phyloP scores from a whole-genome alignment of 2,329 filamentous ascomycete species.

The Lasiodiplodia citricola region DNA sequence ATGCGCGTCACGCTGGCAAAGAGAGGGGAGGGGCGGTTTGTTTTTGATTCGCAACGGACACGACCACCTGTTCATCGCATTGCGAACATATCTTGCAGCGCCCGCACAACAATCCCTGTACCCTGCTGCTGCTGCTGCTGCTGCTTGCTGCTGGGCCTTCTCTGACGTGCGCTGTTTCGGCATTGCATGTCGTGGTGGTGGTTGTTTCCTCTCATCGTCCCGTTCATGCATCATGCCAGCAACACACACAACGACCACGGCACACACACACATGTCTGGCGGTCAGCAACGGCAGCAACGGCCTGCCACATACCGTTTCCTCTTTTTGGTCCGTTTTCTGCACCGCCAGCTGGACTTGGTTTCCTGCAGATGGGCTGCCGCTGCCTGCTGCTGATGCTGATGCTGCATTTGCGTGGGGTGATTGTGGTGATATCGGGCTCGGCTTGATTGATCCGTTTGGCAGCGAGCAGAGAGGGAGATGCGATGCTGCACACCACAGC shows the following conservation, averaged over 20 bases:
- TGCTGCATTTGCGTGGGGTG: not conserved
- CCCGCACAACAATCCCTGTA: no score
- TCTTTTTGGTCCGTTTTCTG: no score
- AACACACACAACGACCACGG: not conserved
- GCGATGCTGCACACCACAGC: not conserved
- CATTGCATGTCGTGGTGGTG: not conserved
- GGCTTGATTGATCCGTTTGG: not conserved
- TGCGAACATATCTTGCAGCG: not conserved
- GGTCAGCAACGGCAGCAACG: no score
- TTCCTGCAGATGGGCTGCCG: not conserved
- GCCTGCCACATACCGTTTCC: no score
- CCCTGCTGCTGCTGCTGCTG: no score
- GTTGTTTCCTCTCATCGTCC: no score
- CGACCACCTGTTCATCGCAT: not conserved
- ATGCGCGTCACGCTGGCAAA: not conserved
- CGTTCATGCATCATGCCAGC: not conserved
- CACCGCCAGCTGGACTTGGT: not conserved
- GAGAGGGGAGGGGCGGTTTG: not conserved
- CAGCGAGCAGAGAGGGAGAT: not conserved
- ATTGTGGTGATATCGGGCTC: not conserved
- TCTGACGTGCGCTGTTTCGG: not conserved
- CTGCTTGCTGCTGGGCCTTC: not conserved
- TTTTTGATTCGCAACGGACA: not conserved
- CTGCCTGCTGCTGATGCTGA: not conserved
- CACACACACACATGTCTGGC: no score